Evolutionary conservation across 2,329 filamentous ascomycete species (phyloP).

Genomic region (Fusarium haematococcum): DNA sequence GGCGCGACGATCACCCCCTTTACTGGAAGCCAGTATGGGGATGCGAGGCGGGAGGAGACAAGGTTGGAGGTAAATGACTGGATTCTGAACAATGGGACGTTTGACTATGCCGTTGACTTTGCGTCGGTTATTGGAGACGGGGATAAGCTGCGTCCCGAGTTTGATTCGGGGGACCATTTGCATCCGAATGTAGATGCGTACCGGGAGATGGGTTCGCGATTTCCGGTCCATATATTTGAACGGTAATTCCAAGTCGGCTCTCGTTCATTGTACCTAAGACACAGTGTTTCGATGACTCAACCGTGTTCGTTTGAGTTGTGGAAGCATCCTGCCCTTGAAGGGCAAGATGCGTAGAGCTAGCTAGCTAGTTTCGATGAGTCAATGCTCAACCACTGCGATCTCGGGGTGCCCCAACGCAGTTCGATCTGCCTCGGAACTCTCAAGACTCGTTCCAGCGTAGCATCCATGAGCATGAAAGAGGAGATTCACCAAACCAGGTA

Average conservation of each 20-base stretch:
- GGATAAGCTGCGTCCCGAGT: conserved; percentile 22
- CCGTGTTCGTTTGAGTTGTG: neutral
- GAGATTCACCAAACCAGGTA: neutral
- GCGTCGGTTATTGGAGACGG: conserved; percentile 21
- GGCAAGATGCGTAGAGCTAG: neutral
- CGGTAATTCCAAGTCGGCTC: neutral
- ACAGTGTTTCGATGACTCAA: neutral
- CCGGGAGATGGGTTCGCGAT: conserved; percentile 16
- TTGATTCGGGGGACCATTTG: conserved; percentile 23
- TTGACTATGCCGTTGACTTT: conserved; percentile 29
- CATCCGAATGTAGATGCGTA: conserved; percentile 31
- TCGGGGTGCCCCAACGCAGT: neutral
- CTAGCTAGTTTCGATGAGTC: neutral
- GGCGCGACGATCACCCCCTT: conserved; percentile 27
- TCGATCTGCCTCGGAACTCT: neutral
- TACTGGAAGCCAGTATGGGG: conserved; percentile 22
- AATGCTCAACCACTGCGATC: neutral
- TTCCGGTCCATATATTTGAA: conserved; percentile 12
- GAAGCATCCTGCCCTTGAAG: neutral
- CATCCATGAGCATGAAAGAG: neutral
- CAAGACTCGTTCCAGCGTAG: neutral
- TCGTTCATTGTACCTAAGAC: neutral
- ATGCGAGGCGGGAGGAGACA: conserved; percentile 12
- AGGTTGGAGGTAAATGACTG: conserved; percentile 23
- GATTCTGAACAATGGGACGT: conserved; percentile 20